phyloP scores from a whole-genome alignment of 345 rosid species.

The Mallotus nudiflorus region DNA sequence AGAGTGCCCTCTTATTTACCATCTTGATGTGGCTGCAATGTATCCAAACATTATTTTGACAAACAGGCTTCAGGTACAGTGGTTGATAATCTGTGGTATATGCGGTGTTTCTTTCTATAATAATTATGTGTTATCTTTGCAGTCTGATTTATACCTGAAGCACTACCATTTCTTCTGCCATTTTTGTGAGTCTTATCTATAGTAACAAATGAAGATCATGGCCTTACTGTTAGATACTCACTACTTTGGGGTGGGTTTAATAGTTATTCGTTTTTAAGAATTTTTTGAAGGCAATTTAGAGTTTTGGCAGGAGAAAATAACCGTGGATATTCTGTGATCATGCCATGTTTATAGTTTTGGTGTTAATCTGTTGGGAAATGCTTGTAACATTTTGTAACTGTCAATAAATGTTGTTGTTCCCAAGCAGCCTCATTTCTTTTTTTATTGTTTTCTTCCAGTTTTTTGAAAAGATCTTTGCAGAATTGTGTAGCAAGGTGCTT shows the following conservation, averaged over 20 bases:
- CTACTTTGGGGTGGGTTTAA: background rate
- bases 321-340: background rate
- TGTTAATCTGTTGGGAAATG: background rate
- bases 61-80: constrained; percentile 91
- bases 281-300: too few relatives aligned
- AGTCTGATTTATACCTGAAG: background rate
- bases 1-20: constrained; percentile 96
- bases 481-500: background rate
- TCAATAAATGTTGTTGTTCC: background rate
- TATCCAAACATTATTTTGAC: constrained; percentile 98
- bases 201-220: background rate
- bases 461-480: constrained; percentile 5
- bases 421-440: background rate
- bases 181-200: background rate
- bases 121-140: constrained; percentile 2
- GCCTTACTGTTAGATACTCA: background rate
- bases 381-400: background rate
- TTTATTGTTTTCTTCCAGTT: background rate
- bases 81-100: background rate
- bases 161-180: background rate
- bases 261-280: background rate
- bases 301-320: background rate
- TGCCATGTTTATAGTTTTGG: background rate
- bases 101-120: constrained; percentile 8
- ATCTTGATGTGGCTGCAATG: constrained; percentile 99